These are phyloP conservation scores for Zymoseptoria ardabiliae DNA, from an alignment of 2,329 filamentous ascomycete species.

Conservation along the genomic window DNA sequence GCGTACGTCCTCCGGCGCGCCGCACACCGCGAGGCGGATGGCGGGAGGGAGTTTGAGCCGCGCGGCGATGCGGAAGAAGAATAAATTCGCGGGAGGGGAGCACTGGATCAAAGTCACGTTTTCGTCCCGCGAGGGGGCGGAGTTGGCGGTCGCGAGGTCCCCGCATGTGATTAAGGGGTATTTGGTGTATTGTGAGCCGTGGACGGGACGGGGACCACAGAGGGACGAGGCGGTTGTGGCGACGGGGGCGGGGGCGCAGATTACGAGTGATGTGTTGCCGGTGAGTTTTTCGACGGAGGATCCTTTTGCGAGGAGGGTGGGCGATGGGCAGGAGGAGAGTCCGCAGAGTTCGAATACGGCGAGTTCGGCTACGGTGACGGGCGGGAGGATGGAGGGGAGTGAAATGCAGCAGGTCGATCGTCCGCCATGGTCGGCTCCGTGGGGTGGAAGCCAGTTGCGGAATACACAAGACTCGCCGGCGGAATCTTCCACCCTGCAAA, in stretches of 20 bases:
- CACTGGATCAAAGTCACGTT: conserved; percentile 72
- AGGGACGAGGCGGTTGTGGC: conserved; percentile 38
- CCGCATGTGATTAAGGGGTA: conserved; percentile 43
- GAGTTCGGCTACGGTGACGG: conserved; percentile 6
- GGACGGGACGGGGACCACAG: conserved; percentile 37
- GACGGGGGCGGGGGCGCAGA: conserved; percentile 28
- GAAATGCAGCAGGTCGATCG: neutral
- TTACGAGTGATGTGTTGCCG: conserved; percentile 22
- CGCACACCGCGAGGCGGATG: conserved; percentile 68
- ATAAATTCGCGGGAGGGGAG: conserved; percentile 71
- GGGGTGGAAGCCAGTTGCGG: no score
- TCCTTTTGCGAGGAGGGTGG: conserved; percentile 5
- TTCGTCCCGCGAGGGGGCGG: conserved; percentile 42
- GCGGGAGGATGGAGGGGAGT: neutral
- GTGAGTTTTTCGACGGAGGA: conserved; percentile 28
- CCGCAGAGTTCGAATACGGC: conserved; percentile 4
- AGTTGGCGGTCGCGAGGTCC: conserved; percentile 40
- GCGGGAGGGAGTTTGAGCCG: conserved; percentile 62
- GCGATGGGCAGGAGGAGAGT: neutral
- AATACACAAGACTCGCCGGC: no score
- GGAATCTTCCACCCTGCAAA: no score
- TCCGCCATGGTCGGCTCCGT: no score
- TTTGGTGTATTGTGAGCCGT: conserved; percentile 42
- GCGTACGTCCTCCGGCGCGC: conserved; percentile 66
- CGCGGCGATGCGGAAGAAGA: conserved; percentile 71